Evolutionary conservation across 73 alveolate species (phyloP).

Genomic region (Diophrys sp.): DNA sequence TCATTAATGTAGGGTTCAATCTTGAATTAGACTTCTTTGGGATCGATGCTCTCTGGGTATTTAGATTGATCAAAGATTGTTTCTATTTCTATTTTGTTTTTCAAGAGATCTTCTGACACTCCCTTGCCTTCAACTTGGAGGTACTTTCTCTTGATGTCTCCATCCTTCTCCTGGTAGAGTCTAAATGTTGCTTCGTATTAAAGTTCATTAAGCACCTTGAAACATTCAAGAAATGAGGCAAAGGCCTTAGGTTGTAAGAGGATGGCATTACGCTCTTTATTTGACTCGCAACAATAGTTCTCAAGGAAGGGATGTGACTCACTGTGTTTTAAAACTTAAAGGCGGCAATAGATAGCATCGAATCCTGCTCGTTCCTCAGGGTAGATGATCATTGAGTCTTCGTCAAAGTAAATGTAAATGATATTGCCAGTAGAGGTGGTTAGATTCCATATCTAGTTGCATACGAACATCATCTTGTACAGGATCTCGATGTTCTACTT

Average conservation of each 20-base stretch:
- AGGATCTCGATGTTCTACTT: too few relatives aligned
- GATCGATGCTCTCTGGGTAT: constrained; percentile 30
- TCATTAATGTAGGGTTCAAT: constrained; percentile 20
- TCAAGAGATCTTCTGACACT: constrained; percentile 10
- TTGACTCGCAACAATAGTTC: constrained; percentile 28
- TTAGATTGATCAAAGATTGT: constrained; percentile 19
- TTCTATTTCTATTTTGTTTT: constrained; percentile 27
- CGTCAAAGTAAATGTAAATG: constrained; percentile 36
- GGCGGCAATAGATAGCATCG: constrained; percentile 32
- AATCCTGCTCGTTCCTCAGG: constrained; percentile 48
- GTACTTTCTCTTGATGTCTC: constrained; percentile 13
- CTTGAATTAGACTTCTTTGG: constrained; percentile 30
- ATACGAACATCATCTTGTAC: too few relatives aligned
- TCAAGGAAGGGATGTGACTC: constrained; percentile 16
- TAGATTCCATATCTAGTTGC: too few relatives aligned
- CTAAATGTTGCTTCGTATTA: constrained; percentile 41
- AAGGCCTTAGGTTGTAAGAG: constrained; percentile 13
- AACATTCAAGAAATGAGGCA: constrained; percentile 8
- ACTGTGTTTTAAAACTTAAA: too few relatives aligned
- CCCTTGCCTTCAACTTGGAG: constrained; percentile 36
- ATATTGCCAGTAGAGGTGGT: constrained; percentile 10
- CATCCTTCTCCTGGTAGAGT: constrained; percentile 16
- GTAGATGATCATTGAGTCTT: constrained; percentile 34
- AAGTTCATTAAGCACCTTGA: constrained; percentile 40
- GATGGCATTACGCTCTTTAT: constrained; percentile 43